Base-by-base conservation (phyloP, 768 basidiomycete genomes). In the Stropharia rugosoannulata region DNA sequence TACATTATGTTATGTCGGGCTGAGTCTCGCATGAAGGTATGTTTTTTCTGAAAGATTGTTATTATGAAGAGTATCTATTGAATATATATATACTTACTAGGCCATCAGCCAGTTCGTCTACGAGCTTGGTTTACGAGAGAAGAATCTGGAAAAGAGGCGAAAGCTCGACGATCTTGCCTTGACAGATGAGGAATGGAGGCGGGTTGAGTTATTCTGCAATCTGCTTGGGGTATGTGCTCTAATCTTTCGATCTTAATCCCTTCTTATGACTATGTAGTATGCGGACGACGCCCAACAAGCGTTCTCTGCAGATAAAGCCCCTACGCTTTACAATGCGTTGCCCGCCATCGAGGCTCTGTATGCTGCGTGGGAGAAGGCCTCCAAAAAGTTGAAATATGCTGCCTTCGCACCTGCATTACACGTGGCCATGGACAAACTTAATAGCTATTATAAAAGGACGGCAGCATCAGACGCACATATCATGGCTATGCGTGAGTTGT, bases 391-490 rank as follows among this genome's bases (percentile, higher is more conserved):
- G 2, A 49, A 57, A 13, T 70, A 68, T 41, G 6, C 15, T 10
- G 46, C 45, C 11, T 70, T 69, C 29, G 1, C 36, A 5, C 6
- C 32, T 5, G 63, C 68, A 8, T 55, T 70, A 12, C 37, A 56
- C 5, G 59, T 59, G 9, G 68, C 54, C 3, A 41, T 56, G 45
- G 38, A 3, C 1, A 70, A 70, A 49, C 59, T 70, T 6, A 53
- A 58, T 22, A 61, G 65, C 22, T 67, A 70, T 45, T 70, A 70
- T 49, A 22, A 62, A 15, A 64, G 60, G 42, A 68, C 66, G 4
- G 56, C 66, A 0, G 57, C 57, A n/a, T 70, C 68, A 0, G 60
- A 66, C 56, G 66, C 65, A 5, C 67, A 67, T 50, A 67, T 65
- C 13, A 61, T 70, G 35, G 55, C 59, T 7, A 68, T 68, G 63